Conservation (phyloP, 306 rosid genomes). For the Luffa acutangula region DNA sequence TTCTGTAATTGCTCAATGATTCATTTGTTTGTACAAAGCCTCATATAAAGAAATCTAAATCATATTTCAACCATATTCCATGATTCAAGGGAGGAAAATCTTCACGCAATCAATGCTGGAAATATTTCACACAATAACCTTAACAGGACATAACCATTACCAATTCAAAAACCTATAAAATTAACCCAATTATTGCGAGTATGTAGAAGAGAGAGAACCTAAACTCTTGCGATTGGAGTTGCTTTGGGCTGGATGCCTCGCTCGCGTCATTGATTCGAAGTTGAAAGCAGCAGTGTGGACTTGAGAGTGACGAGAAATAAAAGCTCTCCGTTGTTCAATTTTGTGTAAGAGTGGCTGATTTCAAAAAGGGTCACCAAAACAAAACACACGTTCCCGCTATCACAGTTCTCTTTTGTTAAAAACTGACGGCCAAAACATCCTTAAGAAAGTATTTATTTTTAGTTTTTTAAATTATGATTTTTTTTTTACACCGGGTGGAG, state of each 20-base stretch:
- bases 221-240: background rate
- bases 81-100: too few species aligned
- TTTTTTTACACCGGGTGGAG: too few species aligned
- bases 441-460: too few species aligned
- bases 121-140: too few species aligned
- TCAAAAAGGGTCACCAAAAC: background rate
- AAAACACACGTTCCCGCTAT: background rate
- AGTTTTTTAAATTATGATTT: too few species aligned
- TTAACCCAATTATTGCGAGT: background rate
- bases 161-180: background rate
- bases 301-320: background rate
- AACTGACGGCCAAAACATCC: too few species aligned
- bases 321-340: background rate
- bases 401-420: too few species aligned
- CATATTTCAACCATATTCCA: too few species aligned
- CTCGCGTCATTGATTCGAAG: constrained; percentile 38
- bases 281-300: background rate
- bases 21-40: too few species aligned
- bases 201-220: constrained; percentile 20
- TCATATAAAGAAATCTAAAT: too few species aligned
- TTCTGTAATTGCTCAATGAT: too few species aligned
- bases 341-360: background rate
- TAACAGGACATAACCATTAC: background rate
- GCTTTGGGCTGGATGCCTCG: constrained; percentile 24
- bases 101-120: too few species aligned